Percentiles rank a stretch among this genome's conserved stretches.
Conservation (phyloP, 2,329 filamentous ascomycete genomes). For the Aureobasidium musti region DNA sequence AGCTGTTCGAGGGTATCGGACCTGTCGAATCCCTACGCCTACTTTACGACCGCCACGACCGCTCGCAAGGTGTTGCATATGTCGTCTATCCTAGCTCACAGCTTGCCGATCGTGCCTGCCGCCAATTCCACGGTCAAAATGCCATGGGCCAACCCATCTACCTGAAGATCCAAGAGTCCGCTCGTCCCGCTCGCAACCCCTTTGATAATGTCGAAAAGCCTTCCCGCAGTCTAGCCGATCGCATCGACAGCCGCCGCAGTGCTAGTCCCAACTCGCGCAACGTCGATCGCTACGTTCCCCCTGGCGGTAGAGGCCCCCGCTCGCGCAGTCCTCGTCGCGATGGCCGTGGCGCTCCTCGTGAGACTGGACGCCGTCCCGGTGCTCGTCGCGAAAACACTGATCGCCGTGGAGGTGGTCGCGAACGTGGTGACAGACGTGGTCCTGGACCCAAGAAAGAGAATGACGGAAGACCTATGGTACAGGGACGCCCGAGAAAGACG, state of each 20-base stretch:
- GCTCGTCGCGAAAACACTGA: constrained; percentile 45
- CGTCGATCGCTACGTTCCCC: constrained; percentile 77
- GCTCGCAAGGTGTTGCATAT: constrained; percentile 80
- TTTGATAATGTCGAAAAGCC: constrained; percentile 55
- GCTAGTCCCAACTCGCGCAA: constrained; percentile 61
- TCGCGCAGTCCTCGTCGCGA: constrained; percentile 57
- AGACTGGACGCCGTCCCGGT: constrained; percentile 51
- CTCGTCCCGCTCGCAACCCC: constrained; percentile 44
- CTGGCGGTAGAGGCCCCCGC: constrained; percentile 53
- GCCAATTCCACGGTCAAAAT: constrained; percentile 85
- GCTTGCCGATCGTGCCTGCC: constrained; percentile 73
- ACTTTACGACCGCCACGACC: constrained; percentile 82
- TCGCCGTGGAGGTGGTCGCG: constrained; percentile 34
- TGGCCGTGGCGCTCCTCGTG: constrained; percentile 46
- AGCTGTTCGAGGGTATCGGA: constrained; percentile 77
- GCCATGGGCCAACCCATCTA: constrained; percentile 80
- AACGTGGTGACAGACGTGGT: constrained; percentile 47
- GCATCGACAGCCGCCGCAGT: constrained; percentile 53
- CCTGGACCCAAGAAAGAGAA: constrained; percentile 49
- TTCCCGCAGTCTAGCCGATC: constrained; percentile 65
- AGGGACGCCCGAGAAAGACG: constrained; percentile 71
- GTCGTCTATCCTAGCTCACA: constrained; percentile 73
- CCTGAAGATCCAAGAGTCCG: constrained; percentile 61
- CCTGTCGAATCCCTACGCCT: constrained; percentile 68
- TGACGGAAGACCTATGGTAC: constrained; percentile 48